Conservation (phyloP, 1,284 basidiomycete species). For the Trichosporon sp. region DNA sequence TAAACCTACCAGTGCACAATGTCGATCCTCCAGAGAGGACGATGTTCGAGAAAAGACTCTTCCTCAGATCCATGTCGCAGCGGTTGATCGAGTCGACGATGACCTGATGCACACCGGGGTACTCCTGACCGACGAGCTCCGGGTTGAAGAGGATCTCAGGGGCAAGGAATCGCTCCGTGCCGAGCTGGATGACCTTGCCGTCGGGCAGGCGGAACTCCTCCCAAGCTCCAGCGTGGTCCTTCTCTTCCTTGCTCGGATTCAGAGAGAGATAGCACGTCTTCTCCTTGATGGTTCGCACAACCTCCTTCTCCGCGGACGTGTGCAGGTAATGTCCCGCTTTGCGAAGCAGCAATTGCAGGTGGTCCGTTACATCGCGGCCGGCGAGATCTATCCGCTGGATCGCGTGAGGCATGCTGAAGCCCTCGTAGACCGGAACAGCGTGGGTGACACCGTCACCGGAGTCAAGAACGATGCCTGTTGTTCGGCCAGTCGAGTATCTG, state of each 20-base stretch:
- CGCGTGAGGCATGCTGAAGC: conserved; percentile 98
- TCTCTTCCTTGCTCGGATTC: conserved; percentile 91
- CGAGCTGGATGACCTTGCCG: conserved; percentile 91
- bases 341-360: conserved; percentile 87
- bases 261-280: conserved; percentile 93
- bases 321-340: conserved; percentile 93
- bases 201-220: conserved; percentile 95
- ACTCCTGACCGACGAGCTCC: conserved; percentile 92
- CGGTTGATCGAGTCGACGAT: conserved; percentile 56
- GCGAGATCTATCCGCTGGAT: conserved; percentile 94
- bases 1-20: conserved; percentile 65
- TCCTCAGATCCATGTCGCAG: conserved; percentile 73
- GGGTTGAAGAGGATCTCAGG: conserved; percentile 98
- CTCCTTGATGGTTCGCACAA: conserved; percentile 96
- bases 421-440: conserved; percentile 97
- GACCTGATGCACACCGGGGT: conserved; percentile 89
- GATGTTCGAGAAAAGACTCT: conserved; percentile 93
- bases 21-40: conserved; percentile 96
- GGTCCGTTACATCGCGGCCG: conserved; percentile 93
- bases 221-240: conserved; percentile 66
- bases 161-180: conserved; percentile 90
- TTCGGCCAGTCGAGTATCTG: conserved; percentile 98
- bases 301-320: conserved; percentile 94
- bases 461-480: conserved; percentile 96
- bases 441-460: conserved; percentile 99